A percentile compares a stretch with the other conserved stretches of the same genome.
phyloP scores from a whole-genome alignment of 1,139 yeast genomes.

The Kodamaea sp. region DNA sequence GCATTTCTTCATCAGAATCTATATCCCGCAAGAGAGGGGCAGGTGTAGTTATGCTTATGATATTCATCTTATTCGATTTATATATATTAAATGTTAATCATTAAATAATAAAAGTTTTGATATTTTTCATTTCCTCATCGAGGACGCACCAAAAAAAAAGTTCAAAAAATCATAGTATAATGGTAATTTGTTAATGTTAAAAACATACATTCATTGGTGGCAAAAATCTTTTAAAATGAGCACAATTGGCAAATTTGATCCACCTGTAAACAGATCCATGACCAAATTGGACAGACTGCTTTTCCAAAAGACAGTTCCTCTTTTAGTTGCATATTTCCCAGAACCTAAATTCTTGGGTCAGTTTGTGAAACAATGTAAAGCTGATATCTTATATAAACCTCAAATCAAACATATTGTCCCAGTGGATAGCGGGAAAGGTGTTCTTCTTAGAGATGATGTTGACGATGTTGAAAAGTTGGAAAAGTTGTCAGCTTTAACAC shows the following conservation, averaged over 20 bases:
- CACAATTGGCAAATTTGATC: constrained; percentile 34
- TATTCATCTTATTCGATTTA: constrained; percentile 23
- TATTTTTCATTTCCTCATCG: too few relatives aligned
- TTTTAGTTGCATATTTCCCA: constrained; percentile 66
- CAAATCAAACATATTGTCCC: constrained; percentile 63
- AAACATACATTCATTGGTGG: too few relatives aligned
- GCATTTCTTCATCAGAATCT: constrained; percentile 23
- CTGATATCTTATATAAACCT: constrained; percentile 59
- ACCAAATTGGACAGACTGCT: constrained; percentile 58
- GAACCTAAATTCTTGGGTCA: constrained; percentile 59
- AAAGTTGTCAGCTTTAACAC: constrained; percentile 41
- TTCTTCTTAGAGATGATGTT: constrained; percentile 57
- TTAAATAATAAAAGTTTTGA: too few relatives aligned
- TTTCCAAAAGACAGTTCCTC: constrained; percentile 52
- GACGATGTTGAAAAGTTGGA: constrained; percentile 35
- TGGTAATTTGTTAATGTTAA: too few relatives aligned
- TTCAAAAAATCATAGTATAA: too few relatives aligned
- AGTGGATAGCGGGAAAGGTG: constrained; percentile 51
- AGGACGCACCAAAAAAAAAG: too few relatives aligned
- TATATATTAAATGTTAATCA: constrained; percentile 1
- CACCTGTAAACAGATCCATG: constrained; percentile 72
- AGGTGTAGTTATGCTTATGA: constrained; percentile 40
- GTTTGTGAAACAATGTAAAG: constrained; percentile 50
- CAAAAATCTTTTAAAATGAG: background rate
- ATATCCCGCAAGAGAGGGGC: constrained; percentile 12